These are phyloP conservation scores for Diatrype stigma DNA, from an alignment of 2,329 filamentous ascomycete species.

Conservation along the genomic window DNA sequence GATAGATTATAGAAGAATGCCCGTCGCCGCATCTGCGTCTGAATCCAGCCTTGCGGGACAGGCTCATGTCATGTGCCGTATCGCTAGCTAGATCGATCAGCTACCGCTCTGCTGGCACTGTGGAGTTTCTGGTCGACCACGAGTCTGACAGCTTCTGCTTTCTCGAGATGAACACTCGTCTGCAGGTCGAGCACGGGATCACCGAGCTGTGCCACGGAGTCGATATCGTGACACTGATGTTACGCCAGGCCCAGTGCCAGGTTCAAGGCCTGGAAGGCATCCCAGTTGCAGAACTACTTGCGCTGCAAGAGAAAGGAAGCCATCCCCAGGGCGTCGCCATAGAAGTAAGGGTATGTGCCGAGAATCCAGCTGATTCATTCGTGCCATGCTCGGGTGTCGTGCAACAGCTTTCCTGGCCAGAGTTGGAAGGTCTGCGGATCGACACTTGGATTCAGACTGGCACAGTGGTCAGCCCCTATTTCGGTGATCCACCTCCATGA, in stretches of 20 bases:
- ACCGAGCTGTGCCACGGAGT: slow-evolving; percentile 74
- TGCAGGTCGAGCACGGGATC: slow-evolving; percentile 76
- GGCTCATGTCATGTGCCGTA: slow-evolving; percentile 14
- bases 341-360: slow-evolving; percentile 38
- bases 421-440: slow-evolving; percentile 44
- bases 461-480: slow-evolving; percentile 51
- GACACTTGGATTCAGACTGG: slow-evolving; percentile 62
- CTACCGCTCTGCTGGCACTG: slow-evolving; percentile 31
- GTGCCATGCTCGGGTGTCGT: slow-evolving; percentile 56
- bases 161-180: slow-evolving; percentile 51
- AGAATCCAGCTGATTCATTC: slow-evolving; percentile 55
- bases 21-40: slow-evolving; percentile 56
- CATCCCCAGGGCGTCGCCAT: slow-evolving; percentile 28
- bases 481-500: slow-evolving; percentile 34
- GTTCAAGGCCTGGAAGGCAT: slow-evolving; percentile 14
- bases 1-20: slow-evolving; percentile 60
- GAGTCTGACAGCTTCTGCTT: slow-evolving; percentile 56
- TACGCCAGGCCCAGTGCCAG: slow-evolving; percentile 31
- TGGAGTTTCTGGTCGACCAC: slow-evolving; percentile 61
- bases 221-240: slow-evolving; percentile 60
- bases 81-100: slow-evolving; percentile 15
- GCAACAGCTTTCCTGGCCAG: slow-evolving; percentile 53
- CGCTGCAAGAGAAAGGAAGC: slow-evolving; percentile 9
- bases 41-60: slow-evolving; percentile 27
- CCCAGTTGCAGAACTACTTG: slow-evolving; percentile 6